phyloP scores from a whole-genome alignment of 2,329 filamentous ascomycete species.

The Beauveria sp. region DNA sequence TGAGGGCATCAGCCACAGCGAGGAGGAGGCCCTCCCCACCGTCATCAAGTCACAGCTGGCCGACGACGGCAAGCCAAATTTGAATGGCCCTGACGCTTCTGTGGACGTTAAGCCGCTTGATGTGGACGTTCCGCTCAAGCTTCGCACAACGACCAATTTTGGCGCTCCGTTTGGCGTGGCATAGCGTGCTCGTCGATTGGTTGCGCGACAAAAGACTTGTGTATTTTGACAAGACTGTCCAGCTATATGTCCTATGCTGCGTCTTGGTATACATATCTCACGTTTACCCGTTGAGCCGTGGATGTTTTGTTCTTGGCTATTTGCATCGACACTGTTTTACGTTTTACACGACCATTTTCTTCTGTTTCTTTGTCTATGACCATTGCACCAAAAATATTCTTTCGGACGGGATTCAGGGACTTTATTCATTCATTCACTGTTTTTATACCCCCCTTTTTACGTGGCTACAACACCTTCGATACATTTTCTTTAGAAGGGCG shows the following conservation, averaged over 20 bases:
- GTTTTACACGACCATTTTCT: neutral
- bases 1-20: slow-evolving; percentile 38
- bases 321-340: neutral
- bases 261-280: neutral
- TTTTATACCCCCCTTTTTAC: neutral
- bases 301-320: neutral
- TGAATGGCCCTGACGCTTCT: slow-evolving; percentile 4
- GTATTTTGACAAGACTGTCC: neutral
- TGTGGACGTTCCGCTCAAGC: slow-evolving; percentile 37
- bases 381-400: neutral
- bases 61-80: slow-evolving; percentile 20
- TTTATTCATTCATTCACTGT: neutral
- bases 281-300: neutral
- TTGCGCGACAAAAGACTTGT: neutral
- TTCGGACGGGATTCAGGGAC: neutral
- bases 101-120: slow-evolving; percentile 23
- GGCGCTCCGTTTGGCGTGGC: slow-evolving; percentile 36
- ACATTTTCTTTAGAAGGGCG: neutral
- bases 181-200: slow-evolving; percentile 13
- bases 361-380: neutral
- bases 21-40: slow-evolving; percentile 40
- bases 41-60: slow-evolving; percentile 23
- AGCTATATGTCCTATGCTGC: too few relatives aligned
- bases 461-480: neutral
- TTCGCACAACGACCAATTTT: slow-evolving; percentile 39